A percentile compares a stretch with the other conserved stretches of the same genome.
Conservation (phyloP, 1,139 yeast species). For the Saccharomycopsis crataegensis region DNA sequence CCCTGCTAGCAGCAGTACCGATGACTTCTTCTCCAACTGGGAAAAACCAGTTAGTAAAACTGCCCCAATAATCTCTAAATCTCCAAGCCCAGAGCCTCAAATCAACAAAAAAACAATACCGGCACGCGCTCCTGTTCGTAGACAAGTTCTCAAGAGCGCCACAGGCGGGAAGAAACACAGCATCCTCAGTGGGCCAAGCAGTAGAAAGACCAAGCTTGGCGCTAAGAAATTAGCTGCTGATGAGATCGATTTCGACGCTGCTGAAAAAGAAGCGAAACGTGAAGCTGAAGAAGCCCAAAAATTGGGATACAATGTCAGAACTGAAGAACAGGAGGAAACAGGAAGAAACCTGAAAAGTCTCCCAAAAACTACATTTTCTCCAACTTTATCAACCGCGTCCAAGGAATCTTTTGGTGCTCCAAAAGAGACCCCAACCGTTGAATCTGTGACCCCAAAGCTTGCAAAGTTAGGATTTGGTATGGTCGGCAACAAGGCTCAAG, state of each 20-base stretch:
- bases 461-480: conserved; percentile 84
- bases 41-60: conserved; percentile 56
- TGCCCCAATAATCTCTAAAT: conserved; percentile 47
- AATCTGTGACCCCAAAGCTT: conserved; percentile 60
- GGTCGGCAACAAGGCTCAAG: conserved; percentile 36
- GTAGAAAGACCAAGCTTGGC: conserved; percentile 47
- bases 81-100: conserved; percentile 54
- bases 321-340: conserved; percentile 1
- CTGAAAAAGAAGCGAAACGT: conserved; percentile 76
- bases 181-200: conserved; percentile 28
- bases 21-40: conserved; percentile 90
- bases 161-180: conserved; percentile 27
- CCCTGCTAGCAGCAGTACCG: conserved; percentile 42
- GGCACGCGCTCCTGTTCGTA: conserved; percentile 22
- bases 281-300: conserved; percentile 70
- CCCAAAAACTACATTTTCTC: neutral
- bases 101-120: conserved; percentile 24
- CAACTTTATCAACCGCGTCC: neutral
- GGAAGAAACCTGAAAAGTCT: neutral
- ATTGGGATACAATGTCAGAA: conserved; percentile 51
- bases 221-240: conserved; percentile 42
- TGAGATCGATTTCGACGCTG: conserved; percentile 85
- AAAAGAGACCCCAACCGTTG: conserved; percentile 31
- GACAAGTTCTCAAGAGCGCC: conserved; percentile 18
- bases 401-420: conserved; percentile 14